Evolutionary conservation across 2,329 filamentous ascomycete species (phyloP).

Genomic region (Dactylellina cionopaga): DNA sequence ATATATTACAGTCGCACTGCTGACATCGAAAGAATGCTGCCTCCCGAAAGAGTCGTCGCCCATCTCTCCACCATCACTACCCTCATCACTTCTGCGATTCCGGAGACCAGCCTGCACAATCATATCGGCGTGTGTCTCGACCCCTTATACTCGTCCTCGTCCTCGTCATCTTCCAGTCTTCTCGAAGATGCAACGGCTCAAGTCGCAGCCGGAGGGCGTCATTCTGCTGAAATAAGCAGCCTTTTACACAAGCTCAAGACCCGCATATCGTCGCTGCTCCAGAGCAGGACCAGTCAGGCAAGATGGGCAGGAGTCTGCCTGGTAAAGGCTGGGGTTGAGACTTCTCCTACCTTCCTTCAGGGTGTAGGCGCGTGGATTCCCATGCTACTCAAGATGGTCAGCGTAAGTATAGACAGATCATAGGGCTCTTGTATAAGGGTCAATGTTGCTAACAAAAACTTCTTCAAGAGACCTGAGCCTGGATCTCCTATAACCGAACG

Average conservation of each 20-base stretch:
- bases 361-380: slow-evolving; percentile 54
- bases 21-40: slow-evolving; percentile 2
- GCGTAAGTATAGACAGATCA: slow-evolving; percentile 44
- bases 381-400: slow-evolving; percentile 55
- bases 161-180: too few relatives aligned
- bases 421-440: too few relatives aligned
- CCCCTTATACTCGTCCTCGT: slow-evolving; percentile 12
- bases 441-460: too few relatives aligned
- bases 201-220: slow-evolving; percentile 14
- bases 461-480: slow-evolving; percentile 54
- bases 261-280: slow-evolving; percentile 55
- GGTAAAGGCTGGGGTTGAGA: slow-evolving; percentile 56
- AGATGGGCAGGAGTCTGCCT: slow-evolving; percentile 55
- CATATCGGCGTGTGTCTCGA: slow-evolving; percentile 12
- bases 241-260: slow-evolving; percentile 56
- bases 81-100: not conserved
- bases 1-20: not conserved
- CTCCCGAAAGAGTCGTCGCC: slow-evolving; percentile 9
- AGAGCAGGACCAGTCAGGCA: slow-evolving; percentile 52
- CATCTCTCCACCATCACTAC: slow-evolving; percentile 24
- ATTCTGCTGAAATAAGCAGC: slow-evolving; percentile 45
- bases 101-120: slow-evolving; percentile 9
- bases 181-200: slow-evolving; percentile 37
- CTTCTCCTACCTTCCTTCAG: slow-evolving; percentile 52
- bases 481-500: slow-evolving; percentile 40